Evolutionary conservation across 306 rosid species (phyloP).

Genomic region (Abrus precatorius): DNA sequence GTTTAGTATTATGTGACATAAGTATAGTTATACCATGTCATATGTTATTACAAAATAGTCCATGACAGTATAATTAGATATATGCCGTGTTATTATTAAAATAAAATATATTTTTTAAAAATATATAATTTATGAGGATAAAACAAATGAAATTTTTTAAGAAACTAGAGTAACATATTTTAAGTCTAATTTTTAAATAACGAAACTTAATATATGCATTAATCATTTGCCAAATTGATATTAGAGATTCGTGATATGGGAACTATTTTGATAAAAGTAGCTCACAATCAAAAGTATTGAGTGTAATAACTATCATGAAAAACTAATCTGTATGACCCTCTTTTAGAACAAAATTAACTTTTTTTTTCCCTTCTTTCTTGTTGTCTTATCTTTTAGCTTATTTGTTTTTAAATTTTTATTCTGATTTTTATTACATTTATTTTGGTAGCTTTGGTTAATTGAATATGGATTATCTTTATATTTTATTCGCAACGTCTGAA

Average conservation of each 20-base stretch:
- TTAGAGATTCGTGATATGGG: background rate
- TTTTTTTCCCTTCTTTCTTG: background rate
- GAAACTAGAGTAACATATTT: background rate
- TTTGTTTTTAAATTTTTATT: background rate
- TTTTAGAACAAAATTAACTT: background rate
- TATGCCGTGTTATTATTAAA: too few relatives aligned
- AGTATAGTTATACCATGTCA: too few relatives aligned
- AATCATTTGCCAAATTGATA: background rate
- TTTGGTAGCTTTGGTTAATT: background rate
- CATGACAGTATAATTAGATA: too few relatives aligned
- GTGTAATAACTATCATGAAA: too few relatives aligned
- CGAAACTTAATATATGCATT: background rate
- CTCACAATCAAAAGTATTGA: background rate
- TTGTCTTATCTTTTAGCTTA: background rate
- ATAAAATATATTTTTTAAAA: background rate
- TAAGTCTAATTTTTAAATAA: background rate
- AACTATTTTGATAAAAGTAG: background rate
- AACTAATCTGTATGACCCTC: too few relatives aligned
- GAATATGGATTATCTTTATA: background rate
- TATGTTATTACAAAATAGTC: too few relatives aligned
- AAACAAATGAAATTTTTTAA: background rate
- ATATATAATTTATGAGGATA: background rate
- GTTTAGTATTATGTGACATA: too few relatives aligned
- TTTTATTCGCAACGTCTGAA: slow-evolving; percentile 1
- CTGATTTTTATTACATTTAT: background rate